Percentiles rank a stretch among this genome's conserved stretches.
Conservation (phyloP, 2,329 filamentous ascomycete genomes). For the Cladophialophora yegresii region DNA sequence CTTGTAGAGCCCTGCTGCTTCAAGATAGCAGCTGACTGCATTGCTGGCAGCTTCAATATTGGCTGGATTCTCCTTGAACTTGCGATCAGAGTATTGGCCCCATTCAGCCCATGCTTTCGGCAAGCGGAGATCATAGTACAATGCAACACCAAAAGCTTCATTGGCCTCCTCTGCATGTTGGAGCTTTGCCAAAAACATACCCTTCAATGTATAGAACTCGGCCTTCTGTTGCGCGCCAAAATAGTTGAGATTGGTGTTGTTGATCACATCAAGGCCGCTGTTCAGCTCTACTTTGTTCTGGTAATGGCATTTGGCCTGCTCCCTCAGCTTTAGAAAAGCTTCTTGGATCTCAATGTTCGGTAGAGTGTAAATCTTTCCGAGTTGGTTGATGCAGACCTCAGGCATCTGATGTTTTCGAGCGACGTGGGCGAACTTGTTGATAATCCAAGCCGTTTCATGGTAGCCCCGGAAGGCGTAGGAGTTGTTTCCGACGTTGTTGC, state of each 20-base stretch:
- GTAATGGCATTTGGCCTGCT: conserved; percentile 98
- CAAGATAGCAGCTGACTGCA: conserved; percentile 91
- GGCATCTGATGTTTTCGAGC: conserved; percentile 95
- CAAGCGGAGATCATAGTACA: conserved; percentile 93
- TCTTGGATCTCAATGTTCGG: conserved; percentile 99
- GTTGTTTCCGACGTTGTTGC: conserved; percentile 77
- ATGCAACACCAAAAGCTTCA: conserved; percentile 86
- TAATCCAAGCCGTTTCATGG: conserved; percentile 99
- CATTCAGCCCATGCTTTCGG: conserved; percentile 99
- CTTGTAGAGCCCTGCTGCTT: conserved; percentile 95
- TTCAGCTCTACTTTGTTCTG: conserved; percentile 91
- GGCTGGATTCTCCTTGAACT: conserved; percentile 86
- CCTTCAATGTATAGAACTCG: conserved; percentile 98
- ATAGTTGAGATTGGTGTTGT: conserved; percentile 99
- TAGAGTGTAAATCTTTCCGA: conserved; percentile 96
- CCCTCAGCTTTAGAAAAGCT: conserved; percentile 95
- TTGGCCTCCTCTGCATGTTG: conserved; percentile 88
- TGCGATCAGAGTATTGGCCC: conserved; percentile 96
- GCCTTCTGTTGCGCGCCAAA: conserved; percentile 95
- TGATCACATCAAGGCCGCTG: conserved; percentile 94
- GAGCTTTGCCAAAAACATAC: conserved; percentile 97
- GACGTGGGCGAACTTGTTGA: conserved; percentile 97
- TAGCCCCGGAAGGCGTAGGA: conserved; percentile 97
- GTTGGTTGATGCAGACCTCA: conserved; percentile 94
- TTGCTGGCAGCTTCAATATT: conserved; percentile 84